A percentile compares a stretch with the other conserved stretches of the same genome.
phyloP scores from a whole-genome alignment of 2,329 filamentous ascomycete genomes.

The Pseudogymnoascus sp. region DNA sequence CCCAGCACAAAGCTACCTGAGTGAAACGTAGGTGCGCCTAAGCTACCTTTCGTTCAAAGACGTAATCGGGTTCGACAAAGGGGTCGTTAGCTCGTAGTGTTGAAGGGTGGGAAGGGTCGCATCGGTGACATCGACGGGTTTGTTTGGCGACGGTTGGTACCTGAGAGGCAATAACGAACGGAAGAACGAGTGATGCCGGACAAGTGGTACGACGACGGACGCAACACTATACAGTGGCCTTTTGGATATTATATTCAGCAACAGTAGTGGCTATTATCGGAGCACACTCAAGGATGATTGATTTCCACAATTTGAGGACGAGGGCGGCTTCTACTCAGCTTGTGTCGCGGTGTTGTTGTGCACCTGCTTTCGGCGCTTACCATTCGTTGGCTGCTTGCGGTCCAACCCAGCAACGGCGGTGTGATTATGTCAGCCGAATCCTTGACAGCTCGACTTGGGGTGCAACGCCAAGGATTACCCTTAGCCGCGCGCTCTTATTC shows the following conservation, averaged over 20 bases:
- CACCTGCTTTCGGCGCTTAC: conserved; percentile 10
- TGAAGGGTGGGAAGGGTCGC: neutral
- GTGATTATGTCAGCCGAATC: conserved; percentile 7
- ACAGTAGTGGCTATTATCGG: conserved; percentile 7
- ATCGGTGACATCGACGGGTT: conserved; percentile 4
- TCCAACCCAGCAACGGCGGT: neutral
- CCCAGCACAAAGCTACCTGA: neutral
- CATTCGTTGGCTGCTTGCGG: conserved; percentile 9
- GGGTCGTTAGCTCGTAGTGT: conserved; percentile 1
- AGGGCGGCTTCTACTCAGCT: conserved; percentile 6
- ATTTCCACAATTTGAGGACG: neutral
- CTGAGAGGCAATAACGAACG: conserved; percentile 7
- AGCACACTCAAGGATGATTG: conserved; percentile 2
- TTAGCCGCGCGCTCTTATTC: conserved; percentile 1
- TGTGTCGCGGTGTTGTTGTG: conserved; percentile 11
- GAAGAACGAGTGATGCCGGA: conserved; percentile 1
- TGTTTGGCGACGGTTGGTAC: conserved; percentile 4
- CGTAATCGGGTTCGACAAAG: neutral
- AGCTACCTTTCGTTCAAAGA: neutral
- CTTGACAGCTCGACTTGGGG: neutral
- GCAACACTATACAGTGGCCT: conserved; percentile 8
- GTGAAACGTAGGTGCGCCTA: neutral
- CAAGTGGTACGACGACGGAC: conserved; percentile 2
- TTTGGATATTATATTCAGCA: conserved; percentile 7
- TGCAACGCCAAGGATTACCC: neutral